Base-by-base conservation (phyloP, 306 rosid species). In the apple (Malus domestica) region DNA sequence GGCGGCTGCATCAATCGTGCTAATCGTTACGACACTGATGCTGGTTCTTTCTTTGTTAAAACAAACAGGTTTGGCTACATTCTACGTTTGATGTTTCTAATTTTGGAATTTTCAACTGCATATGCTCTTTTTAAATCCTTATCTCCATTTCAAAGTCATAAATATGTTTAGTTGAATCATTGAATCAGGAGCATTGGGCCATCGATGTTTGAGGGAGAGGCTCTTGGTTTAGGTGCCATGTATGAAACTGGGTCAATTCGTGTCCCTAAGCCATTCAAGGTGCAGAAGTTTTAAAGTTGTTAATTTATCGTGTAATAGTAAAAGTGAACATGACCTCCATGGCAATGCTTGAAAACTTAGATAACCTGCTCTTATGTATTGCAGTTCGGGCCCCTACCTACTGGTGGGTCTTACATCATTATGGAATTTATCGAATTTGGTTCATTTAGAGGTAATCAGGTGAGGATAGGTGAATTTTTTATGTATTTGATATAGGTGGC, bases 201-300 rank as follows among this genome's bases (percentile, higher is more conserved):
- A 38, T 87, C 95, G 19, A 94, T 94, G 97, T 94, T 94, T 88
- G 96, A 92, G 81, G 98, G 88, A 30, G 98, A 94, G 85, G 96
- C 97, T 70, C 96, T 92, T 77, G 97, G 98, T 72, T 84, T 94
- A 86, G 88, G 86, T 64, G 98, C 95, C 61, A 94, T 94, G 96
- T 94, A 81, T 68, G 91, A 90, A 75, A 89, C 96, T 1, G 15
- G 83, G 78, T 67, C 96, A 15, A 92, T 94, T 61, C 86, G 92
- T 44, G 97, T 94, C 55, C 98, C 98, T 78, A 84, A 82, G 82
- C 98, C 98, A 9, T 92, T 76, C 80, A 94, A 94, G 98, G 98
- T 94, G 19, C 29, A 52, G 52, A 81, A 61, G 81, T 30, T 75
- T 68, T 51, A 45, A 70, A 51, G 52, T 51, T 10, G 10, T 63